phyloP scores from a whole-genome alignment of 306 rosid species.

The Lathyrus aphaca region DNA sequence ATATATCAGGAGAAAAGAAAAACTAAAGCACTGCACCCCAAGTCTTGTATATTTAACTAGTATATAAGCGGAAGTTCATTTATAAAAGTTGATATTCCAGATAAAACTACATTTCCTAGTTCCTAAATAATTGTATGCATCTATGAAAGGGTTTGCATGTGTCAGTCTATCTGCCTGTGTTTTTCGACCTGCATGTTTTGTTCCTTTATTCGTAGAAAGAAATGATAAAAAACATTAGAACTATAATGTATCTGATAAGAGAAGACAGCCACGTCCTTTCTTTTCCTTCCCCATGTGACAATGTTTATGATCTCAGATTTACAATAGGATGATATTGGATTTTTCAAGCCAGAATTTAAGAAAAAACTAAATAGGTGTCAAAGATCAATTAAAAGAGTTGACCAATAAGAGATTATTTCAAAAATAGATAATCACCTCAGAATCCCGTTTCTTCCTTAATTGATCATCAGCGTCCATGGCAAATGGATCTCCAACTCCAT shows the following conservation, averaged over 20 bases:
- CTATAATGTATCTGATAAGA: slow-evolving; percentile 25
- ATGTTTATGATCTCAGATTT: slow-evolving; percentile 20
- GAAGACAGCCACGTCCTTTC: slow-evolving; percentile 9
- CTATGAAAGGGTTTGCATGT: slow-evolving; percentile 1
- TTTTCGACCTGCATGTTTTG: slow-evolving; percentile 14
- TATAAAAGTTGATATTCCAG: slow-evolving; percentile 19
- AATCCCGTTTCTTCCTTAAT: slow-evolving; percentile 82
- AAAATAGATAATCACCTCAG: slow-evolving; percentile 66
- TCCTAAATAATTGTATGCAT: not conserved
- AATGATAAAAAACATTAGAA: slow-evolving; percentile 11
- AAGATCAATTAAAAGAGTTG: slow-evolving; percentile 28
- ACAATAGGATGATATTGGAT: slow-evolving; percentile 32
- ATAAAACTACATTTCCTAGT: slow-evolving; percentile 21
- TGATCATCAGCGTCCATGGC: slow-evolving; percentile 92
- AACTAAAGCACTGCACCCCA: slow-evolving; percentile 10
- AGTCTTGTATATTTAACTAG: slow-evolving; percentile 20
- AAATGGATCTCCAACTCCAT: slow-evolving; percentile 99
- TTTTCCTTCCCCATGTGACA: slow-evolving; percentile 1
- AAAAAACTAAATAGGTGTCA: slow-evolving; percentile 2
- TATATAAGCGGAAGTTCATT: slow-evolving; percentile 8
- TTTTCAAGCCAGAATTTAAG: slow-evolving; percentile 11
- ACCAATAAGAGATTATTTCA: slow-evolving; percentile 14
- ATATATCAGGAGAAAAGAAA: slow-evolving; percentile 18
- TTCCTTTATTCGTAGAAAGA: slow-evolving; percentile 22
- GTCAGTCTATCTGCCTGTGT: slow-evolving; percentile 4